Evolutionary conservation across 495 filamentous ascomycete genomes (phyloP).

Genomic region (Hypoxylon lenormandii): DNA sequence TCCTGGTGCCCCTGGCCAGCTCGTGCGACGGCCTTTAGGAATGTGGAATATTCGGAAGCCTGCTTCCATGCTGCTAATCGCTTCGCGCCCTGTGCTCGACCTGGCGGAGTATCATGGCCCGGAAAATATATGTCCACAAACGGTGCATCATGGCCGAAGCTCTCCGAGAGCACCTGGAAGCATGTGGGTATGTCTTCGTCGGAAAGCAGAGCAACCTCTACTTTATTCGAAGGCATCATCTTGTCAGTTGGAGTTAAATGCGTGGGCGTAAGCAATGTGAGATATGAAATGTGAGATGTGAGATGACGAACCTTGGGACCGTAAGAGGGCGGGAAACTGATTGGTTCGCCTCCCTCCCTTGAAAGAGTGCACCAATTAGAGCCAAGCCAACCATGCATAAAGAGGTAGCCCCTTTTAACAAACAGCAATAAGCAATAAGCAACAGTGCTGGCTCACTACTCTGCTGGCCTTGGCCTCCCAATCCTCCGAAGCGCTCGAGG

Average conservation of each 20-base stretch:
- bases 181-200: conserved; percentile 42
- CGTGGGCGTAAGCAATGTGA: no score
- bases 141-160: conserved; percentile 43
- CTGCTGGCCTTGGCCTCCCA: no score
- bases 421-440: no score
- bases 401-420: no score
- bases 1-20: conserved; percentile 6
- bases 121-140: conserved; percentile 47
- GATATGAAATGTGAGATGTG: no score
- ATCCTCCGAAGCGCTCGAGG: not conserved
- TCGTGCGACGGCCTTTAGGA: conserved; percentile 35
- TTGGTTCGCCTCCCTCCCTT: no score
- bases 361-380: no score
- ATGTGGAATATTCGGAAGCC: conserved; percentile 2
- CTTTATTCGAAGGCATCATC: not conserved
- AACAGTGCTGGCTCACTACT: no score
- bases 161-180: conserved; percentile 42
- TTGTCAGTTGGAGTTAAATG: not conserved
- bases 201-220: conserved; percentile 6
- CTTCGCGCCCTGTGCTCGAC: conserved; percentile 34
- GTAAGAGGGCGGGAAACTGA: no score
- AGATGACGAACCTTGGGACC: no score
- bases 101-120: conserved; percentile 30
- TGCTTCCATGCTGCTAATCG: conserved; percentile 39
- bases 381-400: no score